These are phyloP conservation scores for Solanum clarkiae DNA, from an alignment of 257 asterid genomes.

Conservation along the genomic window DNA sequence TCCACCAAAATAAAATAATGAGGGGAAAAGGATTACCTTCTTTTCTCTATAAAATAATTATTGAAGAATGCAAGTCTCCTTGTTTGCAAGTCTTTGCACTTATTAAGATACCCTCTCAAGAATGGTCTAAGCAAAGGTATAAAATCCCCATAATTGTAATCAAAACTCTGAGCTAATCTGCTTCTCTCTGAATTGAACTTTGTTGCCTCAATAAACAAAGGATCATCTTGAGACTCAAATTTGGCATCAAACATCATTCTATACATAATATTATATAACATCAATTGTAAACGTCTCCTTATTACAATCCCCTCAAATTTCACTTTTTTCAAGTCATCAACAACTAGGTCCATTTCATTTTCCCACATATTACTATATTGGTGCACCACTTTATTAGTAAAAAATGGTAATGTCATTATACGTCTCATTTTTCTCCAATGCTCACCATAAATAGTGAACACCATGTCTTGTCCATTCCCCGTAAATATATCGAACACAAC, in stretches of 20 bases:
- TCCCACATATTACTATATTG: slow-evolving; percentile 72
- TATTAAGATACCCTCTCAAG: slow-evolving; percentile 63
- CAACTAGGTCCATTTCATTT: slow-evolving; percentile 61
- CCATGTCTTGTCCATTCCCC: slow-evolving; percentile 91
- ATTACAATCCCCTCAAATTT: slow-evolving; percentile 58
- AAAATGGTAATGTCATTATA: slow-evolving; percentile 84
- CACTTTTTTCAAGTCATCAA: slow-evolving; percentile 73
- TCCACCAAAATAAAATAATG: neutral
- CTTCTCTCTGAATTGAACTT: slow-evolving; percentile 90
- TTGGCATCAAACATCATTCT: slow-evolving; percentile 81
- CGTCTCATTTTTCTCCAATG: slow-evolving; percentile 97
- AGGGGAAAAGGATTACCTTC: slow-evolving; percentile 30
- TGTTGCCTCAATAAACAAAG: slow-evolving; percentile 58
- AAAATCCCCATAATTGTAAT: slow-evolving; percentile 90
- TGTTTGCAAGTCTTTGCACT: slow-evolving; percentile 69
- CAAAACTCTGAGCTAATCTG: slow-evolving; percentile 88
- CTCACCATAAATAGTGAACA: slow-evolving; percentile 93
- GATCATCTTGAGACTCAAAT: slow-evolving; percentile 77
- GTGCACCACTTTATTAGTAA: slow-evolving; percentile 89
- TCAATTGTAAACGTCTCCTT: slow-evolving; percentile 63
- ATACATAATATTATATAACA: slow-evolving; percentile 90
- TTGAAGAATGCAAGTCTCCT: slow-evolving; percentile 65
- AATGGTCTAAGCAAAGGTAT: slow-evolving; percentile 87
- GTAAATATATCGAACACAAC: slow-evolving; percentile 88
- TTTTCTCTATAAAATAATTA: slow-evolving; percentile 68